phyloP scores from a whole-genome alignment of 768 basidiomycete species.

The Leccinum incarnatum region DNA sequence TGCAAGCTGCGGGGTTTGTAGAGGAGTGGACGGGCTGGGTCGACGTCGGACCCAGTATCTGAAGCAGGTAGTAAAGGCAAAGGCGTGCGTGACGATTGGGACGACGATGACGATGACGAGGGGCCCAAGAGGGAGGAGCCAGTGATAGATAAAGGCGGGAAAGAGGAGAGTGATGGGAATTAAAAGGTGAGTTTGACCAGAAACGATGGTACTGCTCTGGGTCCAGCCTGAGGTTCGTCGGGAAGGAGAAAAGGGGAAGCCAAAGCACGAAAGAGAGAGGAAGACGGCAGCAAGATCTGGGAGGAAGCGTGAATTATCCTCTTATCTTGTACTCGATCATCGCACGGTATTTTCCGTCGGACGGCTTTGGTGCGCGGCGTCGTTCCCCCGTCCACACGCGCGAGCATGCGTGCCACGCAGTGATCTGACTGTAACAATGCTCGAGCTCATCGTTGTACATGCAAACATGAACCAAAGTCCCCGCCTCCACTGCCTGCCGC shows the following conservation, averaged over 20 bases:
- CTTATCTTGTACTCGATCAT: neutral
- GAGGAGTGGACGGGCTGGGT: neutral
- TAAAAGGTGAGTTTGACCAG: neutral
- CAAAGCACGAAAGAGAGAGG: neutral
- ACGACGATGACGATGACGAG: conserved; percentile 38
- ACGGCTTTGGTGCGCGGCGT: neutral
- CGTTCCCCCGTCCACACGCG: neutral
- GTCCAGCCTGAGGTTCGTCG: neutral
- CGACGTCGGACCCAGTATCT: neutral
- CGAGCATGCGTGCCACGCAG: neutral
- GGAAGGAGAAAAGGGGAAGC: neutral
- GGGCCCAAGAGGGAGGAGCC: conserved; percentile 11
- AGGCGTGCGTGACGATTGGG: conserved; percentile 54
- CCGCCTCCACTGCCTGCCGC: conserved; percentile 52
- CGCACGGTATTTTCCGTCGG: neutral
- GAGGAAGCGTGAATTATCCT: conserved; percentile 58
- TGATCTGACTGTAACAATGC: conserved; percentile 61
- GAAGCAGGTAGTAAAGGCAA: neutral
- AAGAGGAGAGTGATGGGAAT: too few species aligned
- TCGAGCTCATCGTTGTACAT: conserved; percentile 50
- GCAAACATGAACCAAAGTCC: conserved; percentile 36
- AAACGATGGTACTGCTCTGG: neutral
- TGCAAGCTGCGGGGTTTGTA: neutral
- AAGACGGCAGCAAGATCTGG: conserved; percentile 56
- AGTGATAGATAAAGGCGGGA: neutral